A percentile compares a stretch with the other conserved stretches of the same genome.
phyloP scores from a whole-genome alignment of 495 filamentous ascomycete species.

The Penicillium lagena region DNA sequence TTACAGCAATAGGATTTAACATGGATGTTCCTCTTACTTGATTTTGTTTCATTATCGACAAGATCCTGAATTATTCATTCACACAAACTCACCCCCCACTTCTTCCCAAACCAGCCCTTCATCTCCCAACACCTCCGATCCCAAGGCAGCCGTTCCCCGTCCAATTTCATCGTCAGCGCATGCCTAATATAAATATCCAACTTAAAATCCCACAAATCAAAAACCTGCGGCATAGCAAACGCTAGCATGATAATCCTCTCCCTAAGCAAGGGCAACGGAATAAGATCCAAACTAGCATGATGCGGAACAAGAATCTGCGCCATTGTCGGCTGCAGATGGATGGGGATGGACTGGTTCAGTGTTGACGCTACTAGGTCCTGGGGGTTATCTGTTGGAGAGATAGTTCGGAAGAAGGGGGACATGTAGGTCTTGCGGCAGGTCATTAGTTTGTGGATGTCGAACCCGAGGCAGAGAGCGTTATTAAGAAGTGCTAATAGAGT shows the following conservation, averaged over 20 bases:
- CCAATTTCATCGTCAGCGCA: slow-evolving; percentile 8
- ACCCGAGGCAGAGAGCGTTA: slow-evolving; percentile 30
- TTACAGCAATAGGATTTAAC: too few relatives aligned
- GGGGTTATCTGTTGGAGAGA: slow-evolving; percentile 14
- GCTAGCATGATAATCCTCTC: slow-evolving; percentile 30
- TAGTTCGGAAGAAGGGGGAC: slow-evolving; percentile 33
- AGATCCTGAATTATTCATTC: too few relatives aligned
- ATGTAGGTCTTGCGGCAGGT: slow-evolving; percentile 9
- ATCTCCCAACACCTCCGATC: slow-evolving; percentile 32
- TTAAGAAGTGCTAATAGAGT: slow-evolving; percentile 18
- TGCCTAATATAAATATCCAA: slow-evolving; percentile 29
- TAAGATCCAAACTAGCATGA: slow-evolving; percentile 35
- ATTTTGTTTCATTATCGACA: too few relatives aligned
- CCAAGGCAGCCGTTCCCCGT: slow-evolving; percentile 19
- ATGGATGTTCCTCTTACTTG: too few relatives aligned
- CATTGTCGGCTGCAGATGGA: slow-evolving; percentile 36
- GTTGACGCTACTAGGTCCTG: slow-evolving; percentile 13
- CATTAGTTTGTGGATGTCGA: slow-evolving; percentile 20
- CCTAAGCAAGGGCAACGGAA: slow-evolving; percentile 34
- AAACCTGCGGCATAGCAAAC: slow-evolving; percentile 19
- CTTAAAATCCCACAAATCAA: slow-evolving; percentile 35
- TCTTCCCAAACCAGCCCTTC: slow-evolving; percentile 29
- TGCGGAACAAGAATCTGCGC: slow-evolving; percentile 41
- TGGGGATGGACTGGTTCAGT: slow-evolving; percentile 17
- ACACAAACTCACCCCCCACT: slow-evolving; percentile 14